A percentile compares a stretch with the other conserved stretches of the same genome.
Evolutionary conservation across 139 green algal species (phyloP).

Genomic region (Chlamydomonas schloesseri): DNA sequence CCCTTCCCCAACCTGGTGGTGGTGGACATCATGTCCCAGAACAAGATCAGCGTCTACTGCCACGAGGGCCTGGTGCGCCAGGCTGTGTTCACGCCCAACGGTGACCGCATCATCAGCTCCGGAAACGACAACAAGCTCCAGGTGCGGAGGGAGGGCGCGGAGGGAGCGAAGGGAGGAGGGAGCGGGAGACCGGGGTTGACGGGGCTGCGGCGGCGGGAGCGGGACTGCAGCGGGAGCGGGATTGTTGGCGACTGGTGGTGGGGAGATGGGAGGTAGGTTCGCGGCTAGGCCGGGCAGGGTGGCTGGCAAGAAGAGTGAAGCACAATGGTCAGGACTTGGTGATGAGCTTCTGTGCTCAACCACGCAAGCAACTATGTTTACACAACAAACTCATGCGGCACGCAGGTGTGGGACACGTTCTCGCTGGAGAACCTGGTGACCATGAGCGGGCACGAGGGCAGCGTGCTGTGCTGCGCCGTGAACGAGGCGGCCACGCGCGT

Average conservation of each 20-base stretch:
- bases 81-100: slow-evolving; percentile 43
- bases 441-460: slow-evolving; percentile 58
- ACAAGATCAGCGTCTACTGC: slow-evolving; percentile 60
- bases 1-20: slow-evolving; percentile 62
- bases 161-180: too few relatives aligned
- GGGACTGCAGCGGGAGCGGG: too few relatives aligned
- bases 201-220: too few relatives aligned
- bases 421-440: slow-evolving; percentile 52
- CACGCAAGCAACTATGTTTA: too few relatives aligned
- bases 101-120: slow-evolving; percentile 51
- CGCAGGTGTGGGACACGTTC: slow-evolving; percentile 55
- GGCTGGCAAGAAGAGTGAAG: too few relatives aligned
- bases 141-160: background rate
- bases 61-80: slow-evolving; percentile 58
- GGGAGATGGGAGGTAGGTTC: too few relatives aligned
- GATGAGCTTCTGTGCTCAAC: too few relatives aligned
- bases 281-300: too few relatives aligned
- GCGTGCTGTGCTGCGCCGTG: slow-evolving; percentile 59
- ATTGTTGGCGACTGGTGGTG: too few relatives aligned
- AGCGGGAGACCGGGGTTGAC: too few relatives aligned
- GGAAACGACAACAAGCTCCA: slow-evolving; percentile 42
- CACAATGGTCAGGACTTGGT: too few relatives aligned
- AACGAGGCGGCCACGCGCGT: slow-evolving; percentile 52
- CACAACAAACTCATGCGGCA: background rate
- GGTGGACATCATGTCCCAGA: slow-evolving; percentile 45